These are phyloP conservation scores for Discostella stelligeroides DNA, from an alignment of 108 stramenopile species.

Conservation along the genomic window DNA sequence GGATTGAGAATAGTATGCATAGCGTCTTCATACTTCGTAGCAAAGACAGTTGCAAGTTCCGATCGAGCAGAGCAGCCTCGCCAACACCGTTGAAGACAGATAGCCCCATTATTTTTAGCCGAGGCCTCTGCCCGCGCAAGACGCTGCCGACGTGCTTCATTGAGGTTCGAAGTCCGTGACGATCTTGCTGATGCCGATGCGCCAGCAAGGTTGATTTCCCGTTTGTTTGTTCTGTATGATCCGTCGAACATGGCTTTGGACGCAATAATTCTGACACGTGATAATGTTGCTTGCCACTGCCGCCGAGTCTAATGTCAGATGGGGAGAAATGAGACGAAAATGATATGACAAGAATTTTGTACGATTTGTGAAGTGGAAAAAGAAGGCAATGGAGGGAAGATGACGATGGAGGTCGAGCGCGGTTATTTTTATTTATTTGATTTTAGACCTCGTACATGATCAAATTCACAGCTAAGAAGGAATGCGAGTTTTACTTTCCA, in stretches of 20 bases:
- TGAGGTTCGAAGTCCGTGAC: slow-evolving; percentile 18
- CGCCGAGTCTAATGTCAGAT: no score
- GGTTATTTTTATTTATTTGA: no score
- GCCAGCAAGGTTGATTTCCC: slow-evolving; percentile 44
- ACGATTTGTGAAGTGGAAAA: no score
- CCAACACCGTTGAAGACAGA: slow-evolving; percentile 27
- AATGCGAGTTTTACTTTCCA: no score
- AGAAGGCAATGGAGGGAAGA: no score
- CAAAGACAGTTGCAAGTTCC: neutral
- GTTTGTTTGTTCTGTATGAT: slow-evolving; percentile 41
- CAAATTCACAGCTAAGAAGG: no score
- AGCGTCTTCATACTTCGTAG: neutral
- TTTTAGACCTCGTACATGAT: no score
- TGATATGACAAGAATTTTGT: no score
- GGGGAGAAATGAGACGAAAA: no score
- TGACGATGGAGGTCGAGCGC: no score
- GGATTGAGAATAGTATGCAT: no score
- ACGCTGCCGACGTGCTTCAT: slow-evolving; percentile 28
- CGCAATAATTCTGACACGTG: neutral
- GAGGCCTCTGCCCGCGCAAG: slow-evolving; percentile 26
- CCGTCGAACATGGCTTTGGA: slow-evolving; percentile 41
- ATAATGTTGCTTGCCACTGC: no score
- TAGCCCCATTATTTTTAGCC: slow-evolving; percentile 22
- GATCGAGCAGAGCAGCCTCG: slow-evolving; percentile 25
- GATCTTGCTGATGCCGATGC: slow-evolving; percentile 24